Base-by-base conservation (phyloP, 2,329 filamentous ascomycete species). In the Ascochyta pisi region DNA sequence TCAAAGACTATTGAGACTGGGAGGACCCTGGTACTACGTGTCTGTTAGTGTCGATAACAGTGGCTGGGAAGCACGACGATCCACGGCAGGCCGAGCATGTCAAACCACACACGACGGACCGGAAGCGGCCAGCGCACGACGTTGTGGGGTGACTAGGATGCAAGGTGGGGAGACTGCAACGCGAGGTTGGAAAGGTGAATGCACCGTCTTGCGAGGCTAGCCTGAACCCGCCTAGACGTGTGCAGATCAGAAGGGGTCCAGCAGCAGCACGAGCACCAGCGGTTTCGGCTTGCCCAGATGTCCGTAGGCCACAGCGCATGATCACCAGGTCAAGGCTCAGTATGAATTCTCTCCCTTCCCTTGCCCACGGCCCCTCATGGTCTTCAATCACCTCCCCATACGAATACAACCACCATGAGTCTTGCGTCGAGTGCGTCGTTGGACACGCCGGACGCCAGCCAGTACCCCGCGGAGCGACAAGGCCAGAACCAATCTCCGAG, bases 241-340 rank as follows among this genome's bases (percentile, higher is more conserved):
- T 56, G 53, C 41, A 47, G 47, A 56, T 56, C 47, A 42, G 33
- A 47, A 54, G 42, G 19, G 48, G 53, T 54, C 39, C 51, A 54
- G 45, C 40, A 49, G 47, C 26, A 38, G 37, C 43, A 31, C 19
- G 27, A 29, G 27, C 46, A 16, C 7, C 40, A 31, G 43, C 47
- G 38, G 22, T 40, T 47, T 56, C 53, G 53, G 53, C 42, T 15
- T 29, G 53, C 53, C 53, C 48, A 56, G 53, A 46, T 47, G 38
- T 56, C 53, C 53, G 53, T 34, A 47, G 53, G 47, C 47, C 53
- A 56, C 29, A 56, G 53, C 53, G 53, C 53, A 47, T 50, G 47
- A 51, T 50, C 53, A 51, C 47, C 47, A 56, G 47, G 46, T 27
- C 53, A 50, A 48, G 45, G 53, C 53, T 46, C 42, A 31, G 39